phyloP scores from a whole-genome alignment of 2,329 filamentous ascomycete genomes.

The Neodidymelliopsis sp. region DNA sequence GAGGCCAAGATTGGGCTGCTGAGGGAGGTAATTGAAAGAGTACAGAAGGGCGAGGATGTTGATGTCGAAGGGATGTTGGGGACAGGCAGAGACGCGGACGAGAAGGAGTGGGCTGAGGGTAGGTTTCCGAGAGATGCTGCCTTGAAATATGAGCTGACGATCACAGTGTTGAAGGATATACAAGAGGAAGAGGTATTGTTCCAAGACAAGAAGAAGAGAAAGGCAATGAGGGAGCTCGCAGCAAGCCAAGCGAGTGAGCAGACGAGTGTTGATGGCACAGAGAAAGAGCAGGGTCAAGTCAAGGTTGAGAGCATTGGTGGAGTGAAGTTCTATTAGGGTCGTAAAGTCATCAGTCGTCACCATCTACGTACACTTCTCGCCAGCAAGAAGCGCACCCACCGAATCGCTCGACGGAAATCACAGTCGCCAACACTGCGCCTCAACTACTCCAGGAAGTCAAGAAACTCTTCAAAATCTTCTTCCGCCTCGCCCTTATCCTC shows the following conservation, averaged over 20 bases:
- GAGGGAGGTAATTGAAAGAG: conserved; percentile 70
- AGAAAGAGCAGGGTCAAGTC: conserved; percentile 4
- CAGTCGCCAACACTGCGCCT: background rate
- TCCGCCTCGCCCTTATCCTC: background rate
- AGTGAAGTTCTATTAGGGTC: conserved; percentile 41
- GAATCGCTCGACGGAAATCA: background rate
- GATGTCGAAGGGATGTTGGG: conserved; percentile 86
- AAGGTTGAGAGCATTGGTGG: conserved; percentile 43
- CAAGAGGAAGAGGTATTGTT: conserved; percentile 67
- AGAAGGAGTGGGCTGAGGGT: conserved; percentile 90
- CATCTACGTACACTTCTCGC: conserved; percentile 2
- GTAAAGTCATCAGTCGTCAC: background rate
- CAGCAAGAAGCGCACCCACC: conserved; percentile 1
- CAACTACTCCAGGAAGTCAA: too few relatives aligned
- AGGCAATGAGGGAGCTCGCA: conserved; percentile 31
- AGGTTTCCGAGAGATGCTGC: conserved; percentile 38
- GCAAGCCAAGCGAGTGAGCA: conserved; percentile 24
- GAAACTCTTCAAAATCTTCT: too few relatives aligned
- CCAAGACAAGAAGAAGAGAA: conserved; percentile 52
- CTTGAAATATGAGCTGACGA: conserved; percentile 19
- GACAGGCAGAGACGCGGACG: conserved; percentile 76
- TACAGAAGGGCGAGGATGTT: conserved; percentile 45
- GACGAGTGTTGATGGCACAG: conserved; percentile 7
- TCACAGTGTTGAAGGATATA: conserved; percentile 69
- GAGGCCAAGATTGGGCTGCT: conserved; percentile 80